Base-by-base conservation (phyloP, 2,329 filamentous ascomycete species). In the Myotisia sp. region DNA sequence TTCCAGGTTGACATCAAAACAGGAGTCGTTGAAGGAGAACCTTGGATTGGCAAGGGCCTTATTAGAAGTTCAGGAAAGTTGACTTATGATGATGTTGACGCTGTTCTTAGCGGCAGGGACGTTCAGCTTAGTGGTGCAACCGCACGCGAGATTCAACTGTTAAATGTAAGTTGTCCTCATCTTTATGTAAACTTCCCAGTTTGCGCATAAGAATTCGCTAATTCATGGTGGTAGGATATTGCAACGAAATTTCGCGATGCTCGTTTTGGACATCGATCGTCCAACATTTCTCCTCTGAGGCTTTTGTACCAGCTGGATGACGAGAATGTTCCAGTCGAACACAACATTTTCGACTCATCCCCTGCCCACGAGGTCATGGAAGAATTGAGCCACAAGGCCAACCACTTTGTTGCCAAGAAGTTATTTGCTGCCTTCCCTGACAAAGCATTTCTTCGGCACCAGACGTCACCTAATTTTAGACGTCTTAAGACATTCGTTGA, bases 271-370 rank as follows among this genome's bases (percentile, higher is more conserved):
- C 78, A 85, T 34, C 79, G 80, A 22, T 75, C 75, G 27, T 74
- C 80, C 43, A 75, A 80, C 8, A 81, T 93, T 47, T 80, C 86
- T 21, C 78, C 87, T 26, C 72, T 98, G 34, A 80, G 90, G 37
- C 70, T 98, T 29, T 67, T 95, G 41, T 85, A 93, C 59, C 86
- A 93, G 60, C 70, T 95, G 26, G 90, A 98, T 47, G 90, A 98
- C 47, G 90, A 98, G 67, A 95, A 95, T 56, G 84, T 94, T 34
- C 90, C 87, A 2, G 86, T 95, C 26, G 85, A 93, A 62, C 75
- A 84, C 55, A 98, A 95, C 62, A 81, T 98, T 44, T 98, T 95
- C 51, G 79, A 94, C 55, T 87, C 83, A 19, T 84, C 83, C 8
- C 68, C 78, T 6, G 83, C 86, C 2, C 84, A 92, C 43, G 87